These are phyloP conservation scores for Calonectria honghensis DNA, from an alignment of 2,329 filamentous ascomycete species.

Conservation along the genomic window DNA sequence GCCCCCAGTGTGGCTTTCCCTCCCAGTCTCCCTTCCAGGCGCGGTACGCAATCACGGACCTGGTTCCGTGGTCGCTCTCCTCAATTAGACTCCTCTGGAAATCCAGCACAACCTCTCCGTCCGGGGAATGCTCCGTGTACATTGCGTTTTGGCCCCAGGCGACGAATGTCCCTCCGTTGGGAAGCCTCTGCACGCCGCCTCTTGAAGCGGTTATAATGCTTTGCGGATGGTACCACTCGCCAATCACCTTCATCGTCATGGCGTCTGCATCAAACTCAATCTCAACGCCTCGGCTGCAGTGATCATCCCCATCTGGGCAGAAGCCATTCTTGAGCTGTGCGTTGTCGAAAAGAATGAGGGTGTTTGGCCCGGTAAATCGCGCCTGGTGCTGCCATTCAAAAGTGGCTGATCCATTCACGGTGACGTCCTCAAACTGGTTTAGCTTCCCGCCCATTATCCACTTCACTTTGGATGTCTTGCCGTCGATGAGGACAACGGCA, in stretches of 20 bases:
- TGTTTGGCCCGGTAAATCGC: background rate
- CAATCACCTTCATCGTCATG: slow-evolving; percentile 1
- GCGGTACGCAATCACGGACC: background rate
- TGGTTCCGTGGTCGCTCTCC: background rate
- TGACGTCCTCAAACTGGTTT: slow-evolving; percentile 23
- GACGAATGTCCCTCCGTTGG: slow-evolving; percentile 11
- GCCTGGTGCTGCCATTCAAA: slow-evolving; percentile 18
- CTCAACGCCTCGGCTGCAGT: slow-evolving; percentile 20
- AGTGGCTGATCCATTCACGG: slow-evolving; percentile 1
- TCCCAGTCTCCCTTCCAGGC: slow-evolving; percentile 27
- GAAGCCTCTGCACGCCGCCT: slow-evolving; percentile 9
- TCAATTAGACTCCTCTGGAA: slow-evolving; percentile 14
- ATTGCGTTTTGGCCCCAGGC: slow-evolving; percentile 28
- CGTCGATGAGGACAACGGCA: background rate
- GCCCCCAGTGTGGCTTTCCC: slow-evolving; percentile 23
- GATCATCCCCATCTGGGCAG: background rate
- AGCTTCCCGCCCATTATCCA: slow-evolving; percentile 21
- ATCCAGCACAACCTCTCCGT: slow-evolving; percentile 13
- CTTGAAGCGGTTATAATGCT: slow-evolving; percentile 16
- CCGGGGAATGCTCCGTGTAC: slow-evolving; percentile 6
- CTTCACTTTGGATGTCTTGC: background rate
- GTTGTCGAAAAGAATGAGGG: slow-evolving; percentile 20
- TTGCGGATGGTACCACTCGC: slow-evolving; percentile 28
- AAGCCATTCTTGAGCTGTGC: slow-evolving; percentile 18
- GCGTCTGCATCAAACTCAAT: slow-evolving; percentile 6